Base-by-base conservation (phyloP, 176 grass and related monocot genomes). In the Saccharum spontaneum region DNA sequence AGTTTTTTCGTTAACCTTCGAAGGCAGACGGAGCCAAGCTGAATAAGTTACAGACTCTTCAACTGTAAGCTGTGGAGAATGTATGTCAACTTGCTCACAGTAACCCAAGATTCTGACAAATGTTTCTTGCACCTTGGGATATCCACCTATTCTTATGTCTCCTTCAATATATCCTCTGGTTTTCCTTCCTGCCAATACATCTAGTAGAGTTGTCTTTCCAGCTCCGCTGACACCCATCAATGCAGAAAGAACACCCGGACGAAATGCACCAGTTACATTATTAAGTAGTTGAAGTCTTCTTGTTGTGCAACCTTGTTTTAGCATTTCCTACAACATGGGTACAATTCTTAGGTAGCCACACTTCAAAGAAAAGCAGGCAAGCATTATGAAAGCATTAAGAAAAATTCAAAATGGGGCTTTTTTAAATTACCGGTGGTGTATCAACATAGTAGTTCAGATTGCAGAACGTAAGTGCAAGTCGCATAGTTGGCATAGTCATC, bases 381-480 rank as follows among this genome's bases (percentile, higher is more conserved):
- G 24, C n/a, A 40, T 15, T 14, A 24, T 4, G 38, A 8, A 60
- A 77, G 13, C 30, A 78, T 7, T 37, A 31, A 8, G 20, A 76
- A n/a, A 23, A 43, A 8, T 9, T 44, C 10, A 1, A 44, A 44
- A 43, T 44, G 4, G 7, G 13, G n/a, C n/a, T 10, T 23, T 23
- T 0, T 1, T 2, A 30, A 48, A 44, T 72, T 94, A 94, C 92
- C 69, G 28, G 69, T 63, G 92, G 88, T 43, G 88, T 85, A 33
- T 91, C 86, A 31, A 94, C 79, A 48, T 87, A 87, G 83, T 94
- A 94, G 67, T 91, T 91, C 57, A 94, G 69, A 84, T 91, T 77
- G 48, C 61, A 61, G 71, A 94, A 94, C 24, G 89, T 78, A 76
- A 94, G 31, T 67, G 88, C 57, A 37, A 94, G 79, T 61, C 86